Conservation (phyloP, 2,329 filamentous ascomycete species). For the Epichloe bromicola region DNA sequence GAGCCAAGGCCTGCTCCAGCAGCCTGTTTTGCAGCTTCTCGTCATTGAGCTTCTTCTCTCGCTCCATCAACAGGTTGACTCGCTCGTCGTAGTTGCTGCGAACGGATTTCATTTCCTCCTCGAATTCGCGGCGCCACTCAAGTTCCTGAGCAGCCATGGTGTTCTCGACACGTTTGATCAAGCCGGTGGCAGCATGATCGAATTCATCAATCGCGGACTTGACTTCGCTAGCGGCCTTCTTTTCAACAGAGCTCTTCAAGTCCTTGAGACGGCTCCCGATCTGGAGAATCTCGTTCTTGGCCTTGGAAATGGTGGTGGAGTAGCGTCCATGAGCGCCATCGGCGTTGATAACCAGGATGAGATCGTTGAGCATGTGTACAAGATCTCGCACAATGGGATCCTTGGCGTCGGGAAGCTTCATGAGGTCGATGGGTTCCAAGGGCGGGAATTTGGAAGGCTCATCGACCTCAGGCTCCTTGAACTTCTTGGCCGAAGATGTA, state of each 20-base stretch:
- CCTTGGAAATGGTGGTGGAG: constrained; percentile 64
- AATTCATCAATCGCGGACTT: constrained; percentile 63
- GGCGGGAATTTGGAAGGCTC: constrained; percentile 52
- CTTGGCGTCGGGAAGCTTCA: constrained; percentile 60
- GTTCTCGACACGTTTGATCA: constrained; percentile 77
- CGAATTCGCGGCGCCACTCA: constrained; percentile 79
- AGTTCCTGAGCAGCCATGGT: constrained; percentile 71
- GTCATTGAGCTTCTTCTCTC: constrained; percentile 68
- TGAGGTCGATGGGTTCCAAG: constrained; percentile 60
- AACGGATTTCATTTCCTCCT: constrained; percentile 68
- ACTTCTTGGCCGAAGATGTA: constrained; percentile 20
- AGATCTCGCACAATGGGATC: constrained; percentile 88
- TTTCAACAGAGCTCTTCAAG: constrained; percentile 56
- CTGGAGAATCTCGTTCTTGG: constrained; percentile 68
- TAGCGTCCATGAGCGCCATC: constrained; percentile 71
- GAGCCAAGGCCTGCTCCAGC: constrained; percentile 74
- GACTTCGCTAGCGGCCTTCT: constrained; percentile 63
- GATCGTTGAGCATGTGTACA: constrained; percentile 88
- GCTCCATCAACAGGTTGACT: constrained; percentile 64
- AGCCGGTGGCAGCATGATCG: constrained; percentile 71
- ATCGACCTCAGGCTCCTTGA: constrained; percentile 49
- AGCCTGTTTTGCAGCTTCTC: constrained; percentile 75
- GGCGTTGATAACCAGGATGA: constrained; percentile 85
- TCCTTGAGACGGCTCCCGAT: constrained; percentile 66
- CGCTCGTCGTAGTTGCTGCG: constrained; percentile 68